These are phyloP conservation scores for Raffaelea deltoideospora DNA, from an alignment of 2,329 filamentous ascomycete species.

Conservation along the genomic window DNA sequence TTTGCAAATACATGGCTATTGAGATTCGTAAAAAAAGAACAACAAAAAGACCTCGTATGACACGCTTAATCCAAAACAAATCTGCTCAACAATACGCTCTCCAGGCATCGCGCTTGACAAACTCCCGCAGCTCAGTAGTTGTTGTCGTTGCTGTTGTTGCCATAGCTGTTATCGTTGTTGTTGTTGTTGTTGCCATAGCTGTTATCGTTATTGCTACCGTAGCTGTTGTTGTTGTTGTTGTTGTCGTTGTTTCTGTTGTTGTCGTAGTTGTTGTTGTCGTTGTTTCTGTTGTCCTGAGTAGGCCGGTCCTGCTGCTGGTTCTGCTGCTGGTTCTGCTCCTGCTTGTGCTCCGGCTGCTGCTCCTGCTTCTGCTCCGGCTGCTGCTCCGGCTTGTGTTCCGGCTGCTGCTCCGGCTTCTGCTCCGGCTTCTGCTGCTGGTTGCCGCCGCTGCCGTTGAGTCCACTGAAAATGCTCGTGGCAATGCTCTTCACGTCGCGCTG, in stretches of 20 bases:
- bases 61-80: no score
- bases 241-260: neutral
- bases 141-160: constrained; percentile 1
- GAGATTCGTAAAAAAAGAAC: no score
- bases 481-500: constrained; percentile 5
- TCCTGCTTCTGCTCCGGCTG: neutral
- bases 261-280: neutral
- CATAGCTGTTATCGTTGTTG: neutral
- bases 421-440: neutral
- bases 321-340: constrained; percentile 1
- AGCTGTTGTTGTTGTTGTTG: neutral
- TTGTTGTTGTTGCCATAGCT: neutral
- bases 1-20: no score
- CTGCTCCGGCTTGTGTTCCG: neutral
- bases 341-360: neutral
- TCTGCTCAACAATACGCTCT: no score
- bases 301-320: neutral
- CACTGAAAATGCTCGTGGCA: constrained; percentile 6
- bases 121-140: no score
- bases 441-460: constrained; percentile 1
- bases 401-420: neutral
- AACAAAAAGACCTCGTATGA: no score
- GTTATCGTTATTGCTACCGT: neutral
- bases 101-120: no score
- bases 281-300: neutral